Percentiles rank a stretch among this genome's conserved stretches.
Evolutionary conservation across 176 grass and related monocot species (phyloP).

Genomic region (Bromus sterilis): DNA sequence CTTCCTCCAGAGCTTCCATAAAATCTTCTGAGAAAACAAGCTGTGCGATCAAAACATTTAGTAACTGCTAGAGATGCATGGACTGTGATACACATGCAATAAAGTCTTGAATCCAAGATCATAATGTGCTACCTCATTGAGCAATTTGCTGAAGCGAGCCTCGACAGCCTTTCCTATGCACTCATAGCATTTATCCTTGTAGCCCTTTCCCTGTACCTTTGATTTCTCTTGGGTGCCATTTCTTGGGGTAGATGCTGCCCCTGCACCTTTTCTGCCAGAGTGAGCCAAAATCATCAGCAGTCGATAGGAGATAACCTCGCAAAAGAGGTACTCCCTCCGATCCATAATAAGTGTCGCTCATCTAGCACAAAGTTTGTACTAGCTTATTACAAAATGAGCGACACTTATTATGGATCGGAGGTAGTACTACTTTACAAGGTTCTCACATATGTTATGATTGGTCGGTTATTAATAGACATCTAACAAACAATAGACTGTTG

Average conservation of each 20-base stretch:
- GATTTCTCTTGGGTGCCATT: slow-evolving; percentile 60
- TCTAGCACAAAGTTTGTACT: no score
- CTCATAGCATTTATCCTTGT: slow-evolving; percentile 97
- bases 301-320: slow-evolving; percentile 9
- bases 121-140: slow-evolving; percentile 58
- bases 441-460: slow-evolving; percentile 14
- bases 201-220: slow-evolving; percentile 79
- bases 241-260: slow-evolving; percentile 52
- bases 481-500: neutral
- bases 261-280: slow-evolving; percentile 62
- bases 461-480: neutral
- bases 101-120: slow-evolving; percentile 7
- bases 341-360: no score
- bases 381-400: no score
- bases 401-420: no score
- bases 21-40: slow-evolving; percentile 80
- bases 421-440: neutral
- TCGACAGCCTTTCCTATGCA: slow-evolving; percentile 88
- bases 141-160: slow-evolving; percentile 72
- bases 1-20: slow-evolving; percentile 97
- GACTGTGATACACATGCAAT: slow-evolving; percentile 1
- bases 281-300: neutral
- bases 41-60: slow-evolving; percentile 53
- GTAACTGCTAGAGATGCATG: slow-evolving; percentile 13
- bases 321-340: slow-evolving; percentile 2